phyloP scores from a whole-genome alignment of 305 asterid species.

The Fraxinus paxiana region DNA sequence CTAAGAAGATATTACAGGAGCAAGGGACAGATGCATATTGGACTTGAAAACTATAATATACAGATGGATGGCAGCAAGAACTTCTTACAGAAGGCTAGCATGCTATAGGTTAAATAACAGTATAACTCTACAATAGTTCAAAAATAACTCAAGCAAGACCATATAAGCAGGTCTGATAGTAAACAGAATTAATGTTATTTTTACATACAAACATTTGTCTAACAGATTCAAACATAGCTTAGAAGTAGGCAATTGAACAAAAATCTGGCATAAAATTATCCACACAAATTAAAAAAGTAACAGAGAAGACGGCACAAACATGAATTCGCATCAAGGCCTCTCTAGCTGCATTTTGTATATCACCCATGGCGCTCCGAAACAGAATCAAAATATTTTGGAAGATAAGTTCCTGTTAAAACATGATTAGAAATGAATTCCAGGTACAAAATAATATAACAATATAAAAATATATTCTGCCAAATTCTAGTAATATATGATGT shows the following conservation, averaged over 20 bases:
- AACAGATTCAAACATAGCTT: neutral
- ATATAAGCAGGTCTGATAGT: neutral
- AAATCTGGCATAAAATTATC: conserved; percentile 10
- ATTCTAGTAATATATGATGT: neutral
- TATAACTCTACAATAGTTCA: neutral
- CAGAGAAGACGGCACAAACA: conserved; percentile 45
- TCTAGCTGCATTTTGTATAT: conserved; percentile 59
- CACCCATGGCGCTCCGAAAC: conserved; percentile 53
- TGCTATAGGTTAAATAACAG: neutral
- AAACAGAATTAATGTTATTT: neutral
- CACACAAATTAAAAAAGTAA: neutral
- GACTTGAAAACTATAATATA: neutral
- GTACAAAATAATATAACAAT: neutral
- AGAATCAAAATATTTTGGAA: conserved; percentile 59
- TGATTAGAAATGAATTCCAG: conserved; percentile 6
- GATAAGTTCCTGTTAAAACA: conserved; percentile 55
- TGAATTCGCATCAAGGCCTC: conserved; percentile 66
- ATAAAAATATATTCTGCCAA: neutral
- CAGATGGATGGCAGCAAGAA: neutral
- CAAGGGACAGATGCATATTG: neutral
- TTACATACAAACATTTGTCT: conserved; percentile 7
- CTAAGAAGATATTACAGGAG: neutral
- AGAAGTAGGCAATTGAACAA: conserved; percentile 2
- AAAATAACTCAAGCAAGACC: neutral
- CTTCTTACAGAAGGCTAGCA: neutral